Percentiles rank a stretch among this genome's conserved stretches.
phyloP scores from a whole-genome alignment of 1,139 yeast species.

The Pichia sp. region DNA sequence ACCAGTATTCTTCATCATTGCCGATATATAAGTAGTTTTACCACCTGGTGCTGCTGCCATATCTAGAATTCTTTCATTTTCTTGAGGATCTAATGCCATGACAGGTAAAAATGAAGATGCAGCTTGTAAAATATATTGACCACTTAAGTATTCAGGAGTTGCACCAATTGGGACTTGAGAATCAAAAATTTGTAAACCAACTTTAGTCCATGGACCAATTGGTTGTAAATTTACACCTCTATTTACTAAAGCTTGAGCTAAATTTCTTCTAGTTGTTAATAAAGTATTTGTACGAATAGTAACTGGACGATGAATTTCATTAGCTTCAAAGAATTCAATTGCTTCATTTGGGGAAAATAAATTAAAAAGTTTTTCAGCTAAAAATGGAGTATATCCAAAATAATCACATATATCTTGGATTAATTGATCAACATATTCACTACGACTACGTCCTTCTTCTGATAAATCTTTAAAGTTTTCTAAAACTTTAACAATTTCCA shows the following conservation, averaged over 20 bases:
- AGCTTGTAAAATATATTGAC: conserved; percentile 96
- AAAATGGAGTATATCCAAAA: conserved; percentile 92
- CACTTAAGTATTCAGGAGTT: conserved; percentile 97
- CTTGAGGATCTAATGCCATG: conserved; percentile 95
- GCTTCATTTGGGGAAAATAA: conserved; percentile 94
- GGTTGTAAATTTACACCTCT: conserved; percentile 98
- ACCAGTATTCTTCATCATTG: conserved; percentile 97
- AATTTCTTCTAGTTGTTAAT: conserved; percentile 89
- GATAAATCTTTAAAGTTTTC: conserved; percentile 83
- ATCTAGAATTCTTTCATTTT: conserved; percentile 88
- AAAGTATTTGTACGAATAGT: conserved; percentile 96
- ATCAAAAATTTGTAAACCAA: conserved; percentile 93
- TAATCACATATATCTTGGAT: conserved; percentile 83
- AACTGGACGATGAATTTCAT: conserved; percentile 93
- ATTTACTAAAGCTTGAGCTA: conserved; percentile 91
- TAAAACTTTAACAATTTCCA: conserved; percentile 91
- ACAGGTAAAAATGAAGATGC: conserved; percentile 98
- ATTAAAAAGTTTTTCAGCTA: conserved; percentile 89
- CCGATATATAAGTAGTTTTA: conserved; percentile 92
- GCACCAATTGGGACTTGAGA: conserved; percentile 99
- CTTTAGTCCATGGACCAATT: conserved; percentile 96
- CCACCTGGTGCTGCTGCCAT: conserved; percentile 99
- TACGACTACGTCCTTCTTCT: conserved; percentile 80
- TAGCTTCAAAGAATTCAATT: conserved; percentile 96
- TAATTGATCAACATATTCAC: conserved; percentile 72